Base-by-base conservation (phyloP, 2,329 filamentous ascomycete species). In the Lasiodiplodia sp. region DNA sequence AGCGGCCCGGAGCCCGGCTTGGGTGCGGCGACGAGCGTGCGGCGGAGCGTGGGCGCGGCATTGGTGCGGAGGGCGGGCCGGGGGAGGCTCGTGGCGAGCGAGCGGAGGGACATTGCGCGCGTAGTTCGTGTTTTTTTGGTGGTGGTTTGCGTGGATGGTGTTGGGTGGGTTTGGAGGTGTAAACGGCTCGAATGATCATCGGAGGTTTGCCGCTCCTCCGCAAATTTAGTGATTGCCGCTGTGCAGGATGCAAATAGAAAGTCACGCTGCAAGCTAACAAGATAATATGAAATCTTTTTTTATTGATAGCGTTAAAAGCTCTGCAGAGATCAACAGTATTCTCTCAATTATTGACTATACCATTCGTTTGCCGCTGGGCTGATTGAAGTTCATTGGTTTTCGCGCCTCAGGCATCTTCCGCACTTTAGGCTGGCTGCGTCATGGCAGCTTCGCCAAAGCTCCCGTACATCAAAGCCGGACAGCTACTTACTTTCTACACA, bases 1-100 rank as follows among this genome's bases (percentile, higher is more conserved):
- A 71, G 68, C 16, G 70, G 70, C 2, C 69, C 69, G 8, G 65
- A 60, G 57, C 25, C 40, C 1, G 68, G 53, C 53, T 62, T 69
- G 21, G 70, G 70, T 2, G 70, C 57, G 40, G 70, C 65, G 49
- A 71, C 16, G 65, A 71, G 70, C 40, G 58, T 71, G 65, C 70
- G 70, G 11, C 37, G 53, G 31, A 52, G 37, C 12, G 38, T 11
- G 16, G 37, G 12, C 21, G 21, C 8, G 25, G 49, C 31, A 25
- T 10, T 52, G 55, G 64, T 5, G 21, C 16, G 16, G 68, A 56
- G 66, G 57, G 18, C 40, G 2, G 56, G 57, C 47, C 47, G 49
- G 28, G 52, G 62, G 23, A 40, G 37, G 18, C 28, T 2, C 12
- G 18, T n/a, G 37, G 47, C 12, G 34, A 28, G 14, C 7, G 67